Evolutionary conservation across 306 rosid species (phyloP).

Genomic region (Rosa chinensis): DNA sequence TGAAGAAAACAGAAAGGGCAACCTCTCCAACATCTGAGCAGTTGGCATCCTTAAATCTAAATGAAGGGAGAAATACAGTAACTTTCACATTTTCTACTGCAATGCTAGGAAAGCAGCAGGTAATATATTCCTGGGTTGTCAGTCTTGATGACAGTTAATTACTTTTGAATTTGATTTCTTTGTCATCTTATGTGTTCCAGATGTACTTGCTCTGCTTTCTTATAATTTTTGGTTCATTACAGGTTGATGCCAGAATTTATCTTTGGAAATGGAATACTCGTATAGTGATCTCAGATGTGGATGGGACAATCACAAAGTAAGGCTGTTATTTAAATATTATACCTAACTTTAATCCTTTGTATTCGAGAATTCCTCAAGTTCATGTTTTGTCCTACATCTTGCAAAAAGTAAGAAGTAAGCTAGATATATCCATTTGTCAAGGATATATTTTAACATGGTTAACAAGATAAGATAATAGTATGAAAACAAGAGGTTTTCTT

Average conservation of each 20-base stretch:
- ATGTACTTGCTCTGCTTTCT: conserved; percentile 18
- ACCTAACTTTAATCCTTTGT: neutral
- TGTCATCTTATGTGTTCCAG: neutral
- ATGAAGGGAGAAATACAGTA: conserved; percentile 79
- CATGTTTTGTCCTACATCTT: neutral
- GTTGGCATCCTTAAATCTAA: conserved; percentile 80
- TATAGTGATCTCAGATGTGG: conserved; percentile 94
- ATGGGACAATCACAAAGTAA: conserved; percentile 96
- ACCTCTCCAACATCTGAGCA: conserved; percentile 80
- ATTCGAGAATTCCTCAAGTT: neutral
- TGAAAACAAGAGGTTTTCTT: neutral
- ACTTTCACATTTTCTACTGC: conserved; percentile 81
- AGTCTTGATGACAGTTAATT: neutral
- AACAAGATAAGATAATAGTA: neutral
- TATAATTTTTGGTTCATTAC: conserved; percentile 28
- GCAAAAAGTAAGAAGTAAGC: neutral
- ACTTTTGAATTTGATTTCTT: conserved; percentile 12
- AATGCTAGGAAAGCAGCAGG: conserved; percentile 78
- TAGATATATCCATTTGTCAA: neutral
- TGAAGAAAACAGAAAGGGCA: conserved; percentile 49
- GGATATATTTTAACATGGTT: neutral
- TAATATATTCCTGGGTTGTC: conserved; percentile 21
- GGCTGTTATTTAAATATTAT: conserved; percentile 3
- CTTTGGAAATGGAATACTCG: conserved; percentile 92
- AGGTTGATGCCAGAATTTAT: conserved; percentile 88